phyloP scores from a whole-genome alignment of 2,329 filamentous ascomycete species.

The Rhytidhysteron rufulum region DNA sequence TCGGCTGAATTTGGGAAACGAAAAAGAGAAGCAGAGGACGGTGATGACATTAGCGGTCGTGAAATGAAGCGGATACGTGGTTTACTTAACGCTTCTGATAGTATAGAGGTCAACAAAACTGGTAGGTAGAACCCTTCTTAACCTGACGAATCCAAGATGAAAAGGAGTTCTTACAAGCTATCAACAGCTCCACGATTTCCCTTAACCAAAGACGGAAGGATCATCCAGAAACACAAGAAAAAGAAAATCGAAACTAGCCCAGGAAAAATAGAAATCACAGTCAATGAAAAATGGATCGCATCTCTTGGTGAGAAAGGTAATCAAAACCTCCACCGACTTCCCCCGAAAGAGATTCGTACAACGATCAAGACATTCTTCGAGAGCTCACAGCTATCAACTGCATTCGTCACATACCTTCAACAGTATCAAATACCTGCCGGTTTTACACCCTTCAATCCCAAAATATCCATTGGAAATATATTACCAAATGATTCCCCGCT shows the following conservation, averaged over 20 bases:
- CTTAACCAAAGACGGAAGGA: background rate
- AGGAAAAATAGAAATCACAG: background rate
- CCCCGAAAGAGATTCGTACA: background rate
- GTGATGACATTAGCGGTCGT: background rate
- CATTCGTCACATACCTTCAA: conserved; percentile 1
- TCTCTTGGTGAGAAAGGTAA: background rate
- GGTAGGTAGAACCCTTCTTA: background rate
- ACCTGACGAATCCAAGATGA: background rate
- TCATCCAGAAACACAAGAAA: background rate
- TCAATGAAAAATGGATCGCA: background rate
- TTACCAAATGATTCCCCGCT: conserved; percentile 5
- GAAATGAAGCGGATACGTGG: background rate
- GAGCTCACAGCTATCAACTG: background rate
- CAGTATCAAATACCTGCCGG: background rate
- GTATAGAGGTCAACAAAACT: background rate
- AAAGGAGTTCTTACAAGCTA: background rate
- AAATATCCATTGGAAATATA: conserved; percentile 5
- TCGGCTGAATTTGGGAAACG: background rate
- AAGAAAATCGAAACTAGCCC: background rate
- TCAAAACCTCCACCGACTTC: background rate
- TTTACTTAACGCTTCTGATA: background rate
- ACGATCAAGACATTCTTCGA: background rate
- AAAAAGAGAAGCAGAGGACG: background rate
- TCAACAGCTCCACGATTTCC: background rate
- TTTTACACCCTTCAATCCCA: conserved; percentile 2